Evolutionary conservation across 179 eudicot species (phyloP).

Genomic region (Sideroxylon spinosum): DNA sequence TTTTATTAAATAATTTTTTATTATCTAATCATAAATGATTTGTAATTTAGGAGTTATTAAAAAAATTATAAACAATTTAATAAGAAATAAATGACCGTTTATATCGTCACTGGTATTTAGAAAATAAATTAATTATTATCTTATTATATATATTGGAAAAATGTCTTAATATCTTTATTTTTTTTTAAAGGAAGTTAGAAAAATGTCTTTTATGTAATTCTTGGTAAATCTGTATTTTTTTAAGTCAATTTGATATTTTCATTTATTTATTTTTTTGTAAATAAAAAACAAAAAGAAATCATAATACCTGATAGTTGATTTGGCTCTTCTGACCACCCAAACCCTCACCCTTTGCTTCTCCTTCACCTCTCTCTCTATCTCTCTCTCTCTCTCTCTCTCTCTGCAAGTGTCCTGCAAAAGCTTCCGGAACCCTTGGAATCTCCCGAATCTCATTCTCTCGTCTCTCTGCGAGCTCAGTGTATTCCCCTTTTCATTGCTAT

Average conservation of each 20-base stretch:
- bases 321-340: slow-evolving; percentile 42
- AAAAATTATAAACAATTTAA: too few relatives aligned
- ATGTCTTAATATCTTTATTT: too few relatives aligned
- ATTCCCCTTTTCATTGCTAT: background rate
- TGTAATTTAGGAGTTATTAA: too few relatives aligned
- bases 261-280: background rate
- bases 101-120: too few relatives aligned
- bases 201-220: too few relatives aligned
- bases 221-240: too few relatives aligned
- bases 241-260: background rate
- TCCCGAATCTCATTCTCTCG: background rate
- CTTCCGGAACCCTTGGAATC: background rate
- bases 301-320: slow-evolving; percentile 14
- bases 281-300: background rate
- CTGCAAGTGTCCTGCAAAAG: background rate
- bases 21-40: too few relatives aligned
- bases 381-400: slow-evolving; percentile 13
- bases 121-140: too few relatives aligned
- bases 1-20: too few relatives aligned
- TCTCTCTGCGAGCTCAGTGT: background rate
- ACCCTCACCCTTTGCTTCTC: slow-evolving; percentile 14
- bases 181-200: too few relatives aligned
- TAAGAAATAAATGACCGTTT: too few relatives aligned
- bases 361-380: background rate
- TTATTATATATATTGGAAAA: too few relatives aligned